Evolutionary conservation across 495 filamentous ascomycete species (phyloP).

Genomic region (Saxispiralis lemnorum): DNA sequence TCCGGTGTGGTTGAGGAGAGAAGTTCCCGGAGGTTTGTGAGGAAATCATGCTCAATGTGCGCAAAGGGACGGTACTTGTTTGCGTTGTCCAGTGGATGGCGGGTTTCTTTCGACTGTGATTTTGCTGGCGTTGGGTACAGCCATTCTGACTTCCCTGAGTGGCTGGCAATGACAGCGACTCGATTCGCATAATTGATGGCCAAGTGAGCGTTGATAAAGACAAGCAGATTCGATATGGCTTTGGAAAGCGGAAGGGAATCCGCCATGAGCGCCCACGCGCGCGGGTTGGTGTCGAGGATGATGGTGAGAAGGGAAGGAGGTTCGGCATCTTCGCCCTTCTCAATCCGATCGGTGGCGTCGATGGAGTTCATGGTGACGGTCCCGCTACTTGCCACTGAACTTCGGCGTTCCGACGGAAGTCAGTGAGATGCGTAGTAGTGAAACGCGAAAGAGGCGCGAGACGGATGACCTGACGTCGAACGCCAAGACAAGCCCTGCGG

Average conservation of each 20-base stretch:
- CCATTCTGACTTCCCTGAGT: conserved; percentile 67
- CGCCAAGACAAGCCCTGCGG: too few relatives aligned
- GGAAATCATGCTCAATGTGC: conserved; percentile 60
- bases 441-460: too few relatives aligned
- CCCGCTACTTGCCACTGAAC: too few relatives aligned
- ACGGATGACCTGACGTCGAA: too few relatives aligned
- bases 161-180: conserved; percentile 80
- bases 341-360: conserved; percentile 76
- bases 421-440: too few relatives aligned
- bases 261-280: conserved; percentile 70
- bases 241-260: conserved; percentile 64
- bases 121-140: conserved; percentile 50
- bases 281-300: conserved; percentile 90
- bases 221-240: conserved; percentile 73
- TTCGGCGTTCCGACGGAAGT: too few relatives aligned
- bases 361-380: conserved; percentile 58
- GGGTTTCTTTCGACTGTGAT: conserved; percentile 18
- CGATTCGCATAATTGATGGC: conserved; percentile 84
- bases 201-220: conserved; percentile 92
- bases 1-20: conserved; percentile 43
- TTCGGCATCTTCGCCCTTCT: conserved; percentile 40
- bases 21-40: conserved; percentile 49
- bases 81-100: conserved; percentile 33
- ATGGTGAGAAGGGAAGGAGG: conserved; percentile 77
- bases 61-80: conserved; percentile 93